Percentiles rank a stretch among this genome's conserved stretches.
Evolutionary conservation across 768 basidiomycete genomes (phyloP).

Genomic region (Pulveroboletus sp.): DNA sequence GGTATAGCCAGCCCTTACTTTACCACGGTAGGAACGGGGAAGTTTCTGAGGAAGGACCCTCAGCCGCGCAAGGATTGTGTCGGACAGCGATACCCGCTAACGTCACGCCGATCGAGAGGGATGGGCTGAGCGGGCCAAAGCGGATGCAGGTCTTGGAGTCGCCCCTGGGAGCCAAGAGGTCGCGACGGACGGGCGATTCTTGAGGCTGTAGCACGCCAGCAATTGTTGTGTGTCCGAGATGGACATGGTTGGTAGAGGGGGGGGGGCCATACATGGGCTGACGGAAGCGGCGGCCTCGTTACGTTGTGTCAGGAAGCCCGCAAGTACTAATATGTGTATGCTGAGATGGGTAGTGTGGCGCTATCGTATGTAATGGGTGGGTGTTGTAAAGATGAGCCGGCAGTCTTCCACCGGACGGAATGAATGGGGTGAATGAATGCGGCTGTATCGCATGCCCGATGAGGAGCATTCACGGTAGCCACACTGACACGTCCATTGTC

Average conservation of each 20-base stretch:
- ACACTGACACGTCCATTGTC: background rate
- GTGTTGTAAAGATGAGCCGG: background rate
- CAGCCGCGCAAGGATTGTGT: conserved; percentile 14
- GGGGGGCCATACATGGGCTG: background rate
- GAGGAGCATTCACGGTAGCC: background rate
- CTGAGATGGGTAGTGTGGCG: background rate
- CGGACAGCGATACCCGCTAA: conserved; percentile 31
- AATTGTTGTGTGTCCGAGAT: too few species aligned
- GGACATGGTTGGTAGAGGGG: background rate
- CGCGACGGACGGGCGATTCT: conserved; percentile 15
- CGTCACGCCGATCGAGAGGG: conserved; percentile 52
- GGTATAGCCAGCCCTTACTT: conserved; percentile 3
- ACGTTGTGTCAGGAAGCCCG: background rate
- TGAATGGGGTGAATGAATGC: too few species aligned
- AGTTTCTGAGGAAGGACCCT: conserved; percentile 14
- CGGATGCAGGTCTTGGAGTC: conserved; percentile 27
- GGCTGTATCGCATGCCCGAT: background rate
- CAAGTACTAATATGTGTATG: background rate
- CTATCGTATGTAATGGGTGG: conserved; percentile 8
- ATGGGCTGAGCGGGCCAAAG: conserved; percentile 11
- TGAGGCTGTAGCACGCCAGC: conserved; percentile 1
- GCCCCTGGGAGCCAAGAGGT: conserved; percentile 26
- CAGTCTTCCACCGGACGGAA: background rate
- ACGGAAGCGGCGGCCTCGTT: background rate
- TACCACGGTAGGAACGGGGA: conserved; percentile 20